phyloP scores from a whole-genome alignment of 129 eudicot species.

The Flaveria sonorensis region DNA sequence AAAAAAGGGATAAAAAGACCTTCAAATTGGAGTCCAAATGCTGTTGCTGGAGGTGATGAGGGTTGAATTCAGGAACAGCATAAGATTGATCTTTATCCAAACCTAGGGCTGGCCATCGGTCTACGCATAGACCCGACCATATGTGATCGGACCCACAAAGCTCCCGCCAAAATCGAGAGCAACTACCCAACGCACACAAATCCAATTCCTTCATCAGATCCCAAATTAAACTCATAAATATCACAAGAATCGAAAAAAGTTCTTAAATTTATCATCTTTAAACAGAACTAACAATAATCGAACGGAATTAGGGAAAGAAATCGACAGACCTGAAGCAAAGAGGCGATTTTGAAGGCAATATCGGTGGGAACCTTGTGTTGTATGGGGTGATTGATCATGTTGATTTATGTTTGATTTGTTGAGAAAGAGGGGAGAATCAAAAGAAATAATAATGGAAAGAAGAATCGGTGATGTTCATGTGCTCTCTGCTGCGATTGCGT shows the following conservation, averaged over 20 bases:
- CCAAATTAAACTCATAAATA: constrained; percentile 20
- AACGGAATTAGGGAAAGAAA: not conserved
- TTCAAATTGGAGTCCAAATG: constrained; percentile 43
- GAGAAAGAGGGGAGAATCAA: not conserved
- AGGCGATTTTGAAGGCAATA: constrained; percentile 73
- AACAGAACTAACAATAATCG: not conserved
- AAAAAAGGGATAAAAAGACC: constrained; percentile 27
- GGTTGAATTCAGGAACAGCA: constrained; percentile 40
- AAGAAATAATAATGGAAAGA: not conserved
- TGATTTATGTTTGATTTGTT: not conserved
- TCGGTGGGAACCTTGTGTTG: constrained; percentile 64
- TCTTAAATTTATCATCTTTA: not conserved
- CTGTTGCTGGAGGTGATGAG: constrained; percentile 41
- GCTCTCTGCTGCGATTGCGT: constrained; percentile 39
- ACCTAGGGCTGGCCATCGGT: constrained; percentile 72
- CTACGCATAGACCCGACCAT: constrained; percentile 72
- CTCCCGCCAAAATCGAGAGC: constrained; percentile 84
- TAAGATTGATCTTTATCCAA: constrained; percentile 35
- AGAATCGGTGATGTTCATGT: constrained; percentile 20
- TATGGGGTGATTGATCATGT: constrained; percentile 34
- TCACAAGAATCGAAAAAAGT: not conserved
- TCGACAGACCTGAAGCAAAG: constrained; percentile 60
- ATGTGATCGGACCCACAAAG: constrained; percentile 76
- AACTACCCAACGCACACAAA: constrained; percentile 78
- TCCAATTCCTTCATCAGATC: constrained; percentile 60